These are phyloP conservation scores for Umbelopsis sp. DNA, from an alignment of 371 early-diverging fungal genomes.

Conservation along the genomic window DNA sequence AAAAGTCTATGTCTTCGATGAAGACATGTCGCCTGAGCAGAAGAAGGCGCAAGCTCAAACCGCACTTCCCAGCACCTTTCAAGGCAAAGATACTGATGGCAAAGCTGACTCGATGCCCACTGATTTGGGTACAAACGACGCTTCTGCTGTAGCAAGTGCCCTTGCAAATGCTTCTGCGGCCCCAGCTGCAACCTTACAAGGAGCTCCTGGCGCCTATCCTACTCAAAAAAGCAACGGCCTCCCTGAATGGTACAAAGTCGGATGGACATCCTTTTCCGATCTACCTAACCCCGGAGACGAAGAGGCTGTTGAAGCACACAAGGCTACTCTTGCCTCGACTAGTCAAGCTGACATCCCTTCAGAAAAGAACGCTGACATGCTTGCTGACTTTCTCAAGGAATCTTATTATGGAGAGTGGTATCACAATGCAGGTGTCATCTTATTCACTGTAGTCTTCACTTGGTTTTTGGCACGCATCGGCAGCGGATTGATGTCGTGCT, in stretches of 20 bases:
- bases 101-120: conserved; percentile 9
- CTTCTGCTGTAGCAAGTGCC: neutral
- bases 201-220: conserved; percentile 26
- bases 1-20: conserved; percentile 22
- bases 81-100: conserved; percentile 4
- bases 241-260: conserved; percentile 35
- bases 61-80: neutral
- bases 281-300: conserved; percentile 54
- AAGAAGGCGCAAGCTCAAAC: conserved; percentile 23
- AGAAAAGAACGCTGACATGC: conserved; percentile 30
- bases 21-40: conserved; percentile 25
- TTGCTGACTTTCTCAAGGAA: conserved; percentile 42
- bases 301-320: conserved; percentile 30
- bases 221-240: conserved; percentile 17
- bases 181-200: neutral
- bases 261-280: conserved; percentile 48
- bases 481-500: conserved; percentile 43
- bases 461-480: conserved; percentile 40
- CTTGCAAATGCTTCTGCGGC: neutral
- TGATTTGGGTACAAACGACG: conserved; percentile 4
- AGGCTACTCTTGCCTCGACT: conserved; percentile 29
- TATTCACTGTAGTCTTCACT: conserved; percentile 42
- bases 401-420: conserved; percentile 54
- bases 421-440: conserved; percentile 40
- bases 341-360: neutral